A percentile compares a stretch with the other conserved stretches of the same genome.
phyloP scores from a whole-genome alignment of 176 grass and related monocot genomes.

The Aegilops umbellulata region DNA sequence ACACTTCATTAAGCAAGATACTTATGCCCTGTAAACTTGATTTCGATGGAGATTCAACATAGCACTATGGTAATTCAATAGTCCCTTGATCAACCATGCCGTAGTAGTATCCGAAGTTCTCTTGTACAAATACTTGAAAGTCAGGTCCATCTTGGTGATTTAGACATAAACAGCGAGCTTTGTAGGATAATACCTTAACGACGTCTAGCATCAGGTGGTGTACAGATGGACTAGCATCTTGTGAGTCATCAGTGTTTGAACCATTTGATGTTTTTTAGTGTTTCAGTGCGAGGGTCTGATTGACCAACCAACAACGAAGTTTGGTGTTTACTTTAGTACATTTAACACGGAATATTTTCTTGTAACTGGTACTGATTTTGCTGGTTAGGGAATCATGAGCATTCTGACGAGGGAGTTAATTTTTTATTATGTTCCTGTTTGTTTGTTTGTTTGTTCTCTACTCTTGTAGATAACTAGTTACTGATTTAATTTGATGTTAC shows the following conservation, averaged over 20 bases:
- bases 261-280: neutral
- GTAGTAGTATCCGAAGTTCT: neutral
- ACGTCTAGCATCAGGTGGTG: neutral
- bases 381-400: neutral
- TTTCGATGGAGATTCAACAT: neutral
- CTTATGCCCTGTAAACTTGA: neutral
- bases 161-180: neutral
- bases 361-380: neutral
- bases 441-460: neutral
- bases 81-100: neutral
- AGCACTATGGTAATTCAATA: neutral
- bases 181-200: neutral
- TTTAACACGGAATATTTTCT: neutral
- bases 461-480: neutral
- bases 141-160: neutral
- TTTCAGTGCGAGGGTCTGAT: neutral
- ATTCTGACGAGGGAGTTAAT: neutral
- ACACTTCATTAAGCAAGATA: neutral
- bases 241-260: neutral
- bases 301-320: neutral
- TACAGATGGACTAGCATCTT: neutral
- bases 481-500: neutral
- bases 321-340: neutral
- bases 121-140: neutral
- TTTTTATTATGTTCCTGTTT: conserved; percentile 1